Conservation (phyloP, 306 rosid genomes). For the Fagus crenata region DNA sequence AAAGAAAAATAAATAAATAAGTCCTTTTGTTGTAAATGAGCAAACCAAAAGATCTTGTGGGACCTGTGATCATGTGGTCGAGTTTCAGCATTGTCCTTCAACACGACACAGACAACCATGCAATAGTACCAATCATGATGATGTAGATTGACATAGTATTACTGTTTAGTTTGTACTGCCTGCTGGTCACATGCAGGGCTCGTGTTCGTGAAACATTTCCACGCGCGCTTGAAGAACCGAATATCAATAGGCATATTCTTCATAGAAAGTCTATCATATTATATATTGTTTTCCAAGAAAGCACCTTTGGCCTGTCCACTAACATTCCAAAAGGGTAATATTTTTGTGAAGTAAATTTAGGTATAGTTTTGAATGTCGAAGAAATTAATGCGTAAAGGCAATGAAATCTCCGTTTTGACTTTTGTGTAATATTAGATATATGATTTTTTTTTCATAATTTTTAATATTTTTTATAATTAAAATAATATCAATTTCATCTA, state of each 20-base stretch:
- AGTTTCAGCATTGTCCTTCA: conserved; percentile 3
- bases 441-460: too few species aligned
- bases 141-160: background rate
- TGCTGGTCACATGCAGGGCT: conserved; percentile 12
- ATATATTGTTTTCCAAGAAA: background rate
- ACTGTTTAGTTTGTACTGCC: background rate
- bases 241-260: conserved; percentile 46
- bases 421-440: too few species aligned
- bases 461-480: too few species aligned
- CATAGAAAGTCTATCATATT: background rate
- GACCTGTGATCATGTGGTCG: conserved; percentile 34
- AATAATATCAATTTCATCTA: too few species aligned
- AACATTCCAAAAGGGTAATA: background rate
- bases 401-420: too few species aligned
- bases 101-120: conserved; percentile 7
- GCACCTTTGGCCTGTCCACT: conserved; percentile 12
- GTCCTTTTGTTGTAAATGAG: background rate
- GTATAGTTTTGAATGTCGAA: too few species aligned
- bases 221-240: conserved; percentile 30
- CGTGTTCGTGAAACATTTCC: conserved; percentile 21
- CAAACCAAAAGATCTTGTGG: conserved; percentile 42
- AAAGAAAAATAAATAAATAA: background rate
- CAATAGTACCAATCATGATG: background rate
- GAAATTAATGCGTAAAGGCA: too few species aligned
- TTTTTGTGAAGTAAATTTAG: background rate